Conservation (phyloP, 2,329 filamentous ascomycete species). For the Phyllosticta ampelicida region DNA sequence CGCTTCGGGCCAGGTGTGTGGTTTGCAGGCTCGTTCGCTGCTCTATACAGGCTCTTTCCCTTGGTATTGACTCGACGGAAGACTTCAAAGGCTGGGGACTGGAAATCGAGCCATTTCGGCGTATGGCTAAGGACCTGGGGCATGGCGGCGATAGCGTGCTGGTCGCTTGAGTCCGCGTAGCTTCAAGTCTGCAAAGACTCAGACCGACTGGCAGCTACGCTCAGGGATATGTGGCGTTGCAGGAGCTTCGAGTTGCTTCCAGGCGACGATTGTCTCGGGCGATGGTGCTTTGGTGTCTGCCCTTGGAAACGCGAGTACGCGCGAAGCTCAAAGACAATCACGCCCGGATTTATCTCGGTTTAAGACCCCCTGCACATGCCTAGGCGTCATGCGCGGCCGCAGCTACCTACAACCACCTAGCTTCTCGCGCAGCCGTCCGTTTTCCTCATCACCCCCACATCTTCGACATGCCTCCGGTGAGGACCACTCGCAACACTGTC, state of each 20-base stretch:
- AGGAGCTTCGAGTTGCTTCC: not conserved
- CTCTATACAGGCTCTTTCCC: slow-evolving; percentile 27
- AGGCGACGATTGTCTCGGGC: not conserved
- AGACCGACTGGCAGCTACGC: not conserved
- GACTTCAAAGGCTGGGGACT: slow-evolving; percentile 65
- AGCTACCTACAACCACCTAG: slow-evolving; percentile 5
- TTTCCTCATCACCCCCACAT: not conserved
- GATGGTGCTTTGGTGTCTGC: not conserved
- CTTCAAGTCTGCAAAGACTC: not conserved
- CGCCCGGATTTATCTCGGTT: not conserved
- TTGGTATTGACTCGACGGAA: slow-evolving; percentile 48
- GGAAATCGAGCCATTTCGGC: slow-evolving; percentile 74
- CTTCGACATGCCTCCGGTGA: slow-evolving; percentile 31
- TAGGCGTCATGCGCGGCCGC: not conserved
- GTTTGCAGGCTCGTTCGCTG: slow-evolving; percentile 16
- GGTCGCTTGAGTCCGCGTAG: not conserved
- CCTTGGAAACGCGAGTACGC: not conserved
- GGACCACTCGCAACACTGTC: slow-evolving; percentile 55
- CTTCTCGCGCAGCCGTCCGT: not conserved
- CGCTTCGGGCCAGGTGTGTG: slow-evolving; percentile 33
- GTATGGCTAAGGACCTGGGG: slow-evolving; percentile 78
- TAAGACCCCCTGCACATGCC: not conserved
- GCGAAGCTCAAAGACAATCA: slow-evolving; percentile 4
- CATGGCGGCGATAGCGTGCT: slow-evolving; percentile 42
- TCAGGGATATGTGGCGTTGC: not conserved